Evolutionary conservation across 257 asterid genomes (phyloP).

Genomic region (Solanum tacnaense): DNA sequence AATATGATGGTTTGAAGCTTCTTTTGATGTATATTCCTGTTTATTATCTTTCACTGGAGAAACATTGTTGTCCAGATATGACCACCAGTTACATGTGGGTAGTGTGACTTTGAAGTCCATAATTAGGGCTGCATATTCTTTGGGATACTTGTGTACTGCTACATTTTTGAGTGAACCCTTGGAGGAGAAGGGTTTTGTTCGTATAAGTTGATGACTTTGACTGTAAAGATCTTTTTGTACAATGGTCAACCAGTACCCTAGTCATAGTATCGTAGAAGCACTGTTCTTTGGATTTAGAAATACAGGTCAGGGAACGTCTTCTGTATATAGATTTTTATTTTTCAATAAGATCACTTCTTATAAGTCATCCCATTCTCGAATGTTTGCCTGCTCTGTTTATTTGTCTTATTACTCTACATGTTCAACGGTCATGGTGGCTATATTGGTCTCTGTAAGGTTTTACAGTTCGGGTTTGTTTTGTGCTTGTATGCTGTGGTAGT

Average conservation of each 20-base stretch:
- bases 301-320: constrained; percentile 50
- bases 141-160: constrained; percentile 38
- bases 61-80: constrained; percentile 17
- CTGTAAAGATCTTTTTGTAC: constrained; percentile 74
- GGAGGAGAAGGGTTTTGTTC: constrained; percentile 26
- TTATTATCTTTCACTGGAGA: constrained; percentile 28
- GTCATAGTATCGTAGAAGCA: constrained; percentile 45
- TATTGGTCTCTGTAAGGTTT: constrained; percentile 10
- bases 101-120: constrained; percentile 24
- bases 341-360: constrained; percentile 43
- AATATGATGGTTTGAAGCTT: constrained; percentile 73
- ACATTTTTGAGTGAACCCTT: constrained; percentile 36
- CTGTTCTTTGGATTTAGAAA: constrained; percentile 53
- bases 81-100: constrained; percentile 35
- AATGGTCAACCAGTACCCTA: constrained; percentile 30
- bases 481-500: neutral
- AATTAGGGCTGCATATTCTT: constrained; percentile 44
- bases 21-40: constrained; percentile 40
- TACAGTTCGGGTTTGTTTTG: neutral
- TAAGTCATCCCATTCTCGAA: constrained; percentile 1
- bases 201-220: constrained; percentile 37
- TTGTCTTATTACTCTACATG: neutral
- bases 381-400: neutral
- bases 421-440: neutral
- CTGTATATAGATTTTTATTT: constrained; percentile 65